Evolutionary conservation across 2,329 filamentous ascomycete species (phyloP).

Genomic region (Ploettnerulaceae sp.): DNA sequence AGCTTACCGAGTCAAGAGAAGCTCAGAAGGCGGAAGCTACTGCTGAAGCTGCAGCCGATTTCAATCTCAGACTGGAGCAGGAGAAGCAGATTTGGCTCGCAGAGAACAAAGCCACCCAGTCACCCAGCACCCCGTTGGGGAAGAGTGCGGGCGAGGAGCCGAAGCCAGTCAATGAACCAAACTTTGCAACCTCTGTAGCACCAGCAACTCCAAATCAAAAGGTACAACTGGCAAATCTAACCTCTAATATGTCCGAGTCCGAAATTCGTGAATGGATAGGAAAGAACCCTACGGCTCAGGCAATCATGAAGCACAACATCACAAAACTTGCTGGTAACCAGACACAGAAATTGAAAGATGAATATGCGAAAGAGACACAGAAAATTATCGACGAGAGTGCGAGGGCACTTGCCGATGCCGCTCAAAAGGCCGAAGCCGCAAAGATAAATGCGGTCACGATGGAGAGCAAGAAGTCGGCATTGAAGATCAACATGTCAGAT

Average conservation of each 20-base stretch:
- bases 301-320: conserved; percentile 50
- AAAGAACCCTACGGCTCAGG: conserved; percentile 45
- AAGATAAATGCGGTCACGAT: conserved; percentile 56
- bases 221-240: conserved; percentile 5
- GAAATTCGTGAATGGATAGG: conserved; percentile 53
- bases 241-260: conserved; percentile 45
- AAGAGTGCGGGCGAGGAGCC: conserved; percentile 38
- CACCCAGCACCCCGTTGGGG: conserved; percentile 18
- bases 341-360: conserved; percentile 54
- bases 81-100: conserved; percentile 58
- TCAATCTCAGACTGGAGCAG: conserved; percentile 51
- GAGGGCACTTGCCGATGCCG: conserved; percentile 44
- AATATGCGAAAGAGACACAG: conserved; percentile 53
- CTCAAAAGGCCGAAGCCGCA: conserved; percentile 38
- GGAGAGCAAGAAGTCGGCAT: conserved; percentile 67
- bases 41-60: conserved; percentile 44
- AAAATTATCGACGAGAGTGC: conserved; percentile 49
- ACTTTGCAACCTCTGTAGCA: conserved; percentile 12
- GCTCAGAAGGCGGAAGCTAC: conserved; percentile 50
- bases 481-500: conserved; percentile 75
- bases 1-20: conserved; percentile 52
- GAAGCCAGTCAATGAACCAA: conserved; percentile 31
- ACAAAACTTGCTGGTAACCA: conserved; percentile 66
- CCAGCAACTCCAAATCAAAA: conserved; percentile 26
- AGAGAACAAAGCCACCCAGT: conserved; percentile 39